A percentile compares a stretch with the other conserved stretches of the same genome.
These are phyloP conservation scores for Nothophoma quercina DNA, from an alignment of 2,329 filamentous ascomycete species.

Conservation along the genomic window DNA sequence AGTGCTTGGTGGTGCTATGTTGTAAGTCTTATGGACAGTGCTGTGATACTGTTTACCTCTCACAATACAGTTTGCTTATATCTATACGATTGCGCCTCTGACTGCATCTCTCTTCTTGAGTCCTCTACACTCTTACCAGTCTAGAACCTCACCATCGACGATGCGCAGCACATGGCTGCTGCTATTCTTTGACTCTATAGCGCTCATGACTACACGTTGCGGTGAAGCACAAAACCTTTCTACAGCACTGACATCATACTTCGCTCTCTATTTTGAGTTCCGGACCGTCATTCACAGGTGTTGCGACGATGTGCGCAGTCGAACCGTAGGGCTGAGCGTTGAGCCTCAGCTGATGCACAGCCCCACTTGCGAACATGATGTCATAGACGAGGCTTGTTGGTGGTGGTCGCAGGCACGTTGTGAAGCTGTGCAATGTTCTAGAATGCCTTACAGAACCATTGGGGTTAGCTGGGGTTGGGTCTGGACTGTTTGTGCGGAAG, in stretches of 20 bases:
- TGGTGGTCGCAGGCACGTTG: neutral
- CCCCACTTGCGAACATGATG: conserved; percentile 5
- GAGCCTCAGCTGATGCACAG: conserved; percentile 14
- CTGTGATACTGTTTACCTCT: too few relatives aligned
- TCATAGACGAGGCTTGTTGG: neutral
- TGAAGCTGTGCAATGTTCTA: too few relatives aligned
- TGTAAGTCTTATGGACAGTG: too few relatives aligned
- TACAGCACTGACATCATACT: conserved; percentile 8
- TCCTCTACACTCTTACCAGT: neutral
- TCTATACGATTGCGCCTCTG: neutral
- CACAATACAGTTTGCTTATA: too few relatives aligned
- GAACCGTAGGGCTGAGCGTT: conserved; percentile 2
- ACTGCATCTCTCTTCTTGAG: neutral
- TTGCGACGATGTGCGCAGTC: conserved; percentile 2
- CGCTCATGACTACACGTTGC: neutral
- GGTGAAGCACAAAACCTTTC: neutral
- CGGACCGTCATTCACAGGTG: neutral
- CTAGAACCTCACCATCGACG: conserved; percentile 3
- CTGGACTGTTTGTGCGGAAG: too few relatives aligned
- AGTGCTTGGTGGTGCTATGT: too few relatives aligned
- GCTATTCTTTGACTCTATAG: conserved; percentile 5
- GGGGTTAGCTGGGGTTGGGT: too few relatives aligned
- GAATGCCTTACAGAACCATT: too few relatives aligned
- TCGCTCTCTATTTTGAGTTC: neutral
- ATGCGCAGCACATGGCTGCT: conserved; percentile 3